A percentile compares a stretch with the other conserved stretches of the same genome.
phyloP scores from a whole-genome alignment of 352 stramenopile species.

The Phytophthora uliginosa region DNA sequence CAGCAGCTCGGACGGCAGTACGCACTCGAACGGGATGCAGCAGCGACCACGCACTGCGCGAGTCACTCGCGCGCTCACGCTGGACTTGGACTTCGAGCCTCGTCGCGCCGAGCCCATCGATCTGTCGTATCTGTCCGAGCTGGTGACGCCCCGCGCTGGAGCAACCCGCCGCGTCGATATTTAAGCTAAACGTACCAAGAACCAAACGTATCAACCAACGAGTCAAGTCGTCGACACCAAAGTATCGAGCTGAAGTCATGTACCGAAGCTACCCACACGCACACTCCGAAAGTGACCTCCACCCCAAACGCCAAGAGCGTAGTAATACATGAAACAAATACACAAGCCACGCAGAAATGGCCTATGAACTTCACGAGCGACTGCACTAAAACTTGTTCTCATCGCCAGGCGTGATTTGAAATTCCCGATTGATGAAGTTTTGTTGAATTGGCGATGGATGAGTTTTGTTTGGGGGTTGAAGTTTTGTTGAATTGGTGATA shows the following conservation, averaged over 20 bases:
- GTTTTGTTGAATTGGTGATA: too few species aligned
- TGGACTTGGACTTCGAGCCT: slow-evolving; percentile 27
- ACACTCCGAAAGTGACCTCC: slow-evolving; percentile 22
- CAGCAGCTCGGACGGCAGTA: slow-evolving; percentile 24
- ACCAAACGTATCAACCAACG: slow-evolving; percentile 21
- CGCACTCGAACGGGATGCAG: slow-evolving; percentile 14
- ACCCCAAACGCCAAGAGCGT: slow-evolving; percentile 21
- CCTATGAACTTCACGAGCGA: not conserved
- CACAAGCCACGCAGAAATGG: slow-evolving; percentile 3
- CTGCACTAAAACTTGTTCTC: not conserved
- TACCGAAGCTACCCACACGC: not conserved
- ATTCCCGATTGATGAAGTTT: too few species aligned
- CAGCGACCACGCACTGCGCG: slow-evolving; percentile 17
- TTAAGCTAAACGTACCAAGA: slow-evolving; percentile 22
- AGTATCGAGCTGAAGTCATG: not conserved
- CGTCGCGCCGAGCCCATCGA: slow-evolving; percentile 47
- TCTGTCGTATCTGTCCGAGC: slow-evolving; percentile 57
- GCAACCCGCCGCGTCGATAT: slow-evolving; percentile 40
- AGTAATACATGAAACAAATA: slow-evolving; percentile 34
- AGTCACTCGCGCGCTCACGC: slow-evolving; percentile 27
- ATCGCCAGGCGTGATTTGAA: too few species aligned
- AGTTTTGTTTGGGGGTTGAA: too few species aligned
- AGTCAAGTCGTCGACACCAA: slow-evolving; percentile 18
- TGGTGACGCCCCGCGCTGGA: slow-evolving; percentile 46
- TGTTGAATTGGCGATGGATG: too few species aligned